Conservation (phyloP, 345 rosid species). For the Eucalyptus erythrocorys region DNA sequence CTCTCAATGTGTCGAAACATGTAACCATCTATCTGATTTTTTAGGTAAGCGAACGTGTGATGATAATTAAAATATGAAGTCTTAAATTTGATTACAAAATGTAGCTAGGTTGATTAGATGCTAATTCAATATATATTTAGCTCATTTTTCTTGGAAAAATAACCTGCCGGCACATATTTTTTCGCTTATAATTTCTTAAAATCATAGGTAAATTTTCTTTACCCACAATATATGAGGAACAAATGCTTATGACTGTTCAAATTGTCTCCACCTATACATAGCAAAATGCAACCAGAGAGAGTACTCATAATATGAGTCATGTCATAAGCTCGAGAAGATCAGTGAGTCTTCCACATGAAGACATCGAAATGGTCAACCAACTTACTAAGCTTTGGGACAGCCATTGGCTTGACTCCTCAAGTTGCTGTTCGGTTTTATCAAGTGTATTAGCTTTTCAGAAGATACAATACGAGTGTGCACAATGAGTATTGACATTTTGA, state of each 20-base stretch:
- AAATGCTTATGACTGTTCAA: no score
- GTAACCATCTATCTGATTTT: neutral
- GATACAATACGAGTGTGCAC: no score
- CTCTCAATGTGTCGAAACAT: neutral
- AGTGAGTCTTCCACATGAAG: neutral
- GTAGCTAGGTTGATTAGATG: neutral
- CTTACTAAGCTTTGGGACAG: neutral
- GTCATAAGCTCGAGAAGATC: neutral
- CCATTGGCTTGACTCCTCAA: neutral
- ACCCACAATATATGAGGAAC: neutral
- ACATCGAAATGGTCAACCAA: neutral
- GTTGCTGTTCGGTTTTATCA: neutral
- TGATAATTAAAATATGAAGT: no score
- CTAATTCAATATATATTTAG: neutral
- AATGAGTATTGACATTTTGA: no score
- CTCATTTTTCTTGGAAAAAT: neutral
- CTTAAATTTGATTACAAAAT: no score
- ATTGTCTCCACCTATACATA: no score
- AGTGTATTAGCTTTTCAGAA: neutral
- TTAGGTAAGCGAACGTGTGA: neutral
- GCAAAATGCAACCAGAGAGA: no score
- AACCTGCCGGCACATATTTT: no score
- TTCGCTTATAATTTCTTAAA: no score
- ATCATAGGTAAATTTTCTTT: no score
- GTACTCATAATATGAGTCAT: no score